A percentile compares a stretch with the other conserved stretches of the same genome.
Conservation (phyloP, 1,139 yeast species). For the Hansenula lynferdii region DNA sequence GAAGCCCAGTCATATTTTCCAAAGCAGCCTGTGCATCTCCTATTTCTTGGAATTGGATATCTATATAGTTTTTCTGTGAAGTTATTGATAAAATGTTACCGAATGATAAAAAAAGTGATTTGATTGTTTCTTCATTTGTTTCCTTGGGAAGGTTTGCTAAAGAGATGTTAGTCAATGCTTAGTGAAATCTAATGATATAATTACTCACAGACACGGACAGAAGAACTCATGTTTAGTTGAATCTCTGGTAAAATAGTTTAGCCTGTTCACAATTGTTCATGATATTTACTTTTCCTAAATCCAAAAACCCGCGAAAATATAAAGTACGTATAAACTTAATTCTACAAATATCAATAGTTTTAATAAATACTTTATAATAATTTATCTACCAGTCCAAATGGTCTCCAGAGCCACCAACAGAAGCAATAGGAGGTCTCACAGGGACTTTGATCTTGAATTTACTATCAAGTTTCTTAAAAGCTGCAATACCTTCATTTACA, state of each 20-base stretch:
- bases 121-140: constrained; percentile 12
- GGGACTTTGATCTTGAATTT: constrained; percentile 20
- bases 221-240: constrained; percentile 9
- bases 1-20: constrained; percentile 27
- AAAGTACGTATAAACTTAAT: too few species aligned
- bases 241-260: too few species aligned
- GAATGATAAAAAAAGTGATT: constrained; percentile 25
- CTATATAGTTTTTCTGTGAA: constrained; percentile 9
- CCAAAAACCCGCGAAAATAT: too few species aligned
- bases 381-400: constrained; percentile 17
- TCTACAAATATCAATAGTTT: too few species aligned
- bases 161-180: neutral
- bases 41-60: constrained; percentile 23
- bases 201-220: constrained; percentile 11
- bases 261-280: too few species aligned
- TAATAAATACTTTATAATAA: too few species aligned
- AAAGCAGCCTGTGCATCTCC: constrained; percentile 26
- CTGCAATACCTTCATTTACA: constrained; percentile 4
- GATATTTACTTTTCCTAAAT: too few species aligned
- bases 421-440: constrained; percentile 8
- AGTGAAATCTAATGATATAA: neutral
- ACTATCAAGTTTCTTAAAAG: constrained; percentile 11
- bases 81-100: constrained; percentile 21
- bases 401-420: constrained; percentile 6
- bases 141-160: constrained; percentile 24